Base-by-base conservation (phyloP, 352 stramenopile genomes). In the Globisporangium carolinianum region DNA sequence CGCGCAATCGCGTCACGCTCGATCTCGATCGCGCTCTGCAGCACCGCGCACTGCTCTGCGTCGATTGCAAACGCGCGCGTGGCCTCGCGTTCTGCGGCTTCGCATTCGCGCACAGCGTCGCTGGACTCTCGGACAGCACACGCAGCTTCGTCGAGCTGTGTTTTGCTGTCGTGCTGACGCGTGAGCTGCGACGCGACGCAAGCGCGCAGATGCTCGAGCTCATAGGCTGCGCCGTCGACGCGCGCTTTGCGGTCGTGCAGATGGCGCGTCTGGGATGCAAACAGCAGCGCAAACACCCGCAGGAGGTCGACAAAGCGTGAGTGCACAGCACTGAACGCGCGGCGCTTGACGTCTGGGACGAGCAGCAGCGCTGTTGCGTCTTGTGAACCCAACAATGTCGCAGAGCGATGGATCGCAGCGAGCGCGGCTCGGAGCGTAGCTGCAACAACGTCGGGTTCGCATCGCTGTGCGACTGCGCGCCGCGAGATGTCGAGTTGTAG, bases 11-110 rank as follows among this genome's bases (percentile, higher is more conserved):
- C 56, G 1, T 72, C 67, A 0, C 75, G 66, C 51, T 91, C 76
- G 7, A 75, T 56, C 46, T 89, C 78, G 36, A 89, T 83, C 36
- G 84, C 62, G 17, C 38, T 62, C 47, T 87, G 78, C 24, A 89
- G 70, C n/a, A 68, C 67, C 8, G 58, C 63, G 56, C 76, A 89
- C 0, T 65, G 66, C 36, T 83, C 67, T 45, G 89, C 76, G 47
- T 91, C 78, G 3, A 83, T 57, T n/a, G 85, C 46, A 45, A 87
- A 88, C 3, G 71, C 48, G 18, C 68, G 63, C 15, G 66, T 72
- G 0, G 73, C 74, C 8, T 86, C 72, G 14, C 61, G 62, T 47
- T 89, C 78, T 5, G 65, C 62, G 0, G 43, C 35, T 56, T 86
- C 69, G 47, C 72, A 65, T 24, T 24, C n/a, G 69, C 59, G 47